A percentile compares a stretch with the other conserved stretches of the same genome.
These are phyloP conservation scores for Eleusine coracana DNA, from an alignment of 176 grass and related monocot genomes.

Conservation along the genomic window DNA sequence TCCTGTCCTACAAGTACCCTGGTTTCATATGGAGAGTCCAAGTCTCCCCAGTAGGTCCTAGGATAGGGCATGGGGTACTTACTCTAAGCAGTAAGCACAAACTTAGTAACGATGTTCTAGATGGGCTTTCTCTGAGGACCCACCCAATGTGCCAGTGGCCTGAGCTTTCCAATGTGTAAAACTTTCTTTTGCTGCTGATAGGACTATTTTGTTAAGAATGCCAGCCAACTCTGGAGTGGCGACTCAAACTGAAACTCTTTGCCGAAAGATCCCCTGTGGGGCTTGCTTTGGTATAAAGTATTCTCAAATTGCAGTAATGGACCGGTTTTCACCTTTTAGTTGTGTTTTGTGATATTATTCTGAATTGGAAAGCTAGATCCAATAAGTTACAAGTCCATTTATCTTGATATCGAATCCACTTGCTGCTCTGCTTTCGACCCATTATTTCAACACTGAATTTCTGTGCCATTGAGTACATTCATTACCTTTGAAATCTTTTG, in stretches of 20 bases:
- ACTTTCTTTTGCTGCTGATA: not conserved
- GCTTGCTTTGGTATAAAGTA: slow-evolving; percentile 39
- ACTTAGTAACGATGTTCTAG: not conserved
- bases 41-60: not conserved
- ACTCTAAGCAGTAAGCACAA: not conserved
- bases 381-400: slow-evolving; percentile 30
- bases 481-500: slow-evolving; percentile 8
- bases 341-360: slow-evolving; percentile 26
- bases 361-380: slow-evolving; percentile 26
- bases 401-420: slow-evolving; percentile 1
- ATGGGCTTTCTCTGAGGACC: slow-evolving; percentile 8
- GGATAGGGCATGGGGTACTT: not conserved
- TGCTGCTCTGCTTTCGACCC: slow-evolving; percentile 28
- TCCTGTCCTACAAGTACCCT: slow-evolving; percentile 7
- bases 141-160: not conserved
- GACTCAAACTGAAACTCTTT: slow-evolving; percentile 3
- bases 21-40: slow-evolving; percentile 13
- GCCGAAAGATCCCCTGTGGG: not conserved
- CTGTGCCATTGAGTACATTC: slow-evolving; percentile 5
- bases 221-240: not conserved
- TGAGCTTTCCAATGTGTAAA: not conserved
- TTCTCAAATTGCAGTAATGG: slow-evolving; percentile 36
- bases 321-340: slow-evolving; percentile 29
- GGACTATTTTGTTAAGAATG: slow-evolving; percentile 22
- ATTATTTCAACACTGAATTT: slow-evolving; percentile 4